Base-by-base conservation (phyloP, 75 land plant genomes). In the Ceratopteris richardii region DNA sequence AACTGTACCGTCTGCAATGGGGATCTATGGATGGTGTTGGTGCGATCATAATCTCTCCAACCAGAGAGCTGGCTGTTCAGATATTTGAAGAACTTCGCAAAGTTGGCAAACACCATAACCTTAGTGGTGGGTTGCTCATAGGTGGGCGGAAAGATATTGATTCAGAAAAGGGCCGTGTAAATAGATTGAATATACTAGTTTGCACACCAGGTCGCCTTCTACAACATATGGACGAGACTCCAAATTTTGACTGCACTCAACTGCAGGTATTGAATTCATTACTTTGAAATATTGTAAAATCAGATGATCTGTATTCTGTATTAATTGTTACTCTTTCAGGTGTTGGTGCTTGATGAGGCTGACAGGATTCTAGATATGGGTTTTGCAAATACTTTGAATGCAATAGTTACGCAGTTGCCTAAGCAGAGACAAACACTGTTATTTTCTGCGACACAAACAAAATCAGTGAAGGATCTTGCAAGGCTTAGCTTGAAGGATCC, bases 181-280 rank as follows among this genome's bases (percentile, higher is more conserved):
- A 80, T 66, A 31, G 48, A 43, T 62, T 94, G 44, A 94, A 94
- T 56, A 86, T 94, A 1, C 63, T 94, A 64, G 82, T 94, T 30
- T 89, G 96, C 58, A 94, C 99, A n/a, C 99, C 99, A 50, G 99
- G 99, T 33, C 77, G 99, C 39, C 78, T 94, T 24, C 82, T 94
- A 48, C 99, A 94, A 59, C 99, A 94, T 73, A 94, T 94, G 99
- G 81, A 94, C 63, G 99, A 94, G 75, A 89, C 96, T 40, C 85
- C 82, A 11, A 84, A 86, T 54, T 94, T 94, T 73, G 96, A 94
- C 31, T 93, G 98, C 56, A 80, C 95, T 33, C 79, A 82, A 51
- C 87, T 94, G 50, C 87, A 94, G 88, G 98, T 93, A 65, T 4
- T 33, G 37, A 3, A 33, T 4, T 3, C 7, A 33, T 9, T 33